Percentiles rank a stretch among this genome's conserved stretches.
Evolutionary conservation across 2,329 filamentous ascomycete genomes (phyloP).

Genomic region (Oidium heveae): DNA sequence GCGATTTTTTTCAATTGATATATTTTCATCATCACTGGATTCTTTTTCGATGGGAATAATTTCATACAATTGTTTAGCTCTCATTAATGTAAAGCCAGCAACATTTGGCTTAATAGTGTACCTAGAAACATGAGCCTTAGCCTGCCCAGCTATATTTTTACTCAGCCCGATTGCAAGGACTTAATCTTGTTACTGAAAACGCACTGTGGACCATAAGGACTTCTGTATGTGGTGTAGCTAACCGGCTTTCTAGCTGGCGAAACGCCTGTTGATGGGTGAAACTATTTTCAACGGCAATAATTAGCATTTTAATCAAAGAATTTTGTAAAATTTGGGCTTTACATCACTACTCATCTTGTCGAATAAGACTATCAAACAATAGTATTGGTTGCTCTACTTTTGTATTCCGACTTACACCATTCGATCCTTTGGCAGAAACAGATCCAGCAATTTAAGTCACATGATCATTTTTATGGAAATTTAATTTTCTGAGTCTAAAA

Average conservation of each 20-base stretch:
- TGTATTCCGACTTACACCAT: no score
- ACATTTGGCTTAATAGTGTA: conserved; percentile 33
- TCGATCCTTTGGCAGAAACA: no score
- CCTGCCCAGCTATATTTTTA: neutral
- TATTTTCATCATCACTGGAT: neutral
- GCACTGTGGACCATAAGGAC: conserved; percentile 41
- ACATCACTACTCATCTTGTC: no score
- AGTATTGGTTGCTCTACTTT: no score
- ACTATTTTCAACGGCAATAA: neutral
- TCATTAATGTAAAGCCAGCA: conserved; percentile 24
- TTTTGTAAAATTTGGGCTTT: no score
- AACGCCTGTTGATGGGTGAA: neutral
- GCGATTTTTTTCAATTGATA: neutral
- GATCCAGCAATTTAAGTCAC: no score
- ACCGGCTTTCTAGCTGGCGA: neutral
- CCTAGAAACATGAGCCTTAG: conserved; percentile 16
- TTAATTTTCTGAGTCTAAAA: no score
- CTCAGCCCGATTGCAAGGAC: neutral
- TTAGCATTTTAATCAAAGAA: neutral
- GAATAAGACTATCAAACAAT: no score
- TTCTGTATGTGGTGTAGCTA: conserved; percentile 23
- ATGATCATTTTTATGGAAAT: no score
- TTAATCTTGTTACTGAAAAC: conserved; percentile 8
- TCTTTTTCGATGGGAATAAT: neutral
- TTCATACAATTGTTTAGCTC: conserved; percentile 23